These are phyloP conservation scores for Carallia brachiata DNA, from an alignment of 345 rosid species.

Conservation along the genomic window DNA sequence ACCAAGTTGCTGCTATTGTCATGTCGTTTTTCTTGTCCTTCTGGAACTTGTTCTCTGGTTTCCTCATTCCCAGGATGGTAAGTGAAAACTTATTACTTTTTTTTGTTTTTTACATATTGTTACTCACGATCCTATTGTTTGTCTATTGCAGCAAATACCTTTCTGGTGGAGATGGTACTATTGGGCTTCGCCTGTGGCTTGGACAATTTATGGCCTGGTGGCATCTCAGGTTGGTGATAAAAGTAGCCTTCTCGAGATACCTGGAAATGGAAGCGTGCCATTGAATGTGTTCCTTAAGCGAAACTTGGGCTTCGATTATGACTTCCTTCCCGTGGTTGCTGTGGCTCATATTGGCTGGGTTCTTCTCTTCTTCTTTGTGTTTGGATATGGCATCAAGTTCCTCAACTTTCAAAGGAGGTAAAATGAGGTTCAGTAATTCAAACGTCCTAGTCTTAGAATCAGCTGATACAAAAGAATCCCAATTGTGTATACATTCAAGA, in stretches of 20 bases:
- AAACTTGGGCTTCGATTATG: conserved; percentile 44
- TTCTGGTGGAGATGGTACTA: conserved; percentile 95
- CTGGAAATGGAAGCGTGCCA: conserved; percentile 27
- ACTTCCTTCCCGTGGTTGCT: conserved; percentile 63
- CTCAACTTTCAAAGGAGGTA: conserved; percentile 62
- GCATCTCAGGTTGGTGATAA: no score
- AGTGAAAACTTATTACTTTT: conserved; percentile 2
- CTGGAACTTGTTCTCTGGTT: no score
- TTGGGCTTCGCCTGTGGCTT: no score
- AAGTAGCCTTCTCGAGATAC: conserved; percentile 28
- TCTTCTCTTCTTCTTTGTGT: conserved; percentile 40
- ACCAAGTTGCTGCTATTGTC: no score
- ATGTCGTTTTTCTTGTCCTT: no score
- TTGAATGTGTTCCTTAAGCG: conserved; percentile 48
- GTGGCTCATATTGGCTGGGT: conserved; percentile 52
- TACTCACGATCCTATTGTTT: no score
- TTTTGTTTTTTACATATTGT: no score
- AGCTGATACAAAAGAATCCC: no score
- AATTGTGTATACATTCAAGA: no score
- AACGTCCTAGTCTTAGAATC: no score
- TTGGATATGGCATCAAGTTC: conserved; percentile 55
- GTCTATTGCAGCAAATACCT: conserved; percentile 54
- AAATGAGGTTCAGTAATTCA: neutral
- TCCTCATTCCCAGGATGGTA: conserved; percentile 68
- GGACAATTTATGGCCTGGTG: conserved; percentile 80